Conservation (phyloP, 176 grass and related monocot species). For the Phoenix dactylifera region DNA sequence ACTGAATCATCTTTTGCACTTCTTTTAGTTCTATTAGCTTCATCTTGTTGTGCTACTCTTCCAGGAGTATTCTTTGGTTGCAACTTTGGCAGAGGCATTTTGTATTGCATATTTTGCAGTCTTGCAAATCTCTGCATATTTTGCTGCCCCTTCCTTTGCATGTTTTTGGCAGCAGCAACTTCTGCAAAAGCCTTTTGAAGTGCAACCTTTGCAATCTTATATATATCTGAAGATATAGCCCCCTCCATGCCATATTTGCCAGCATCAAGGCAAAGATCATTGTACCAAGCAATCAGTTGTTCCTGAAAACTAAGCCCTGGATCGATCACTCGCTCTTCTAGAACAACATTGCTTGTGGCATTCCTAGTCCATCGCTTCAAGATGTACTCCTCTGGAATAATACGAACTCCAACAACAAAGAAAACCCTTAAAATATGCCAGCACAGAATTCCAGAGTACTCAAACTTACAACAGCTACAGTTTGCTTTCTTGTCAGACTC, state of each 20-base stretch:
- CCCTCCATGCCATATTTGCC: constrained; percentile 33
- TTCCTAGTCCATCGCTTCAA: constrained; percentile 47
- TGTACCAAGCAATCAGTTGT: constrained; percentile 37
- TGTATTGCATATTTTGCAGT: constrained; percentile 38
- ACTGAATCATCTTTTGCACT: constrained; percentile 7
- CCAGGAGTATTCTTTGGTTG: constrained; percentile 31
- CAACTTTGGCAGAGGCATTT: constrained; percentile 37
- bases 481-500: constrained; percentile 30
- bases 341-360: constrained; percentile 12
- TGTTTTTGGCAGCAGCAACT: constrained; percentile 32
- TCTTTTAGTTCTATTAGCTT: constrained; percentile 12
- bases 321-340: constrained; percentile 15
- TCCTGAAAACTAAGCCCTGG: constrained; percentile 23
- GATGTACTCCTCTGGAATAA: constrained; percentile 33
- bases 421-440: constrained; percentile 60
- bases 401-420: constrained; percentile 33
- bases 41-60: constrained; percentile 20
- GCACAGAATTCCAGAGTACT: constrained; percentile 49
- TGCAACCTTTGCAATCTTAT: constrained; percentile 52
- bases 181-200: constrained; percentile 43
- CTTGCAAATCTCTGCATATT: constrained; percentile 31
- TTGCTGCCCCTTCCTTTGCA: constrained; percentile 32
- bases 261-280: constrained; percentile 42
- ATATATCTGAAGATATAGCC: constrained; percentile 27
- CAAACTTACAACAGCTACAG: constrained; percentile 51